Evolutionary conservation across 352 stramenopile genomes (phyloP), one percentile per base, ranked within the genome.

Genomic region (Phytophthora pini): DNA sequence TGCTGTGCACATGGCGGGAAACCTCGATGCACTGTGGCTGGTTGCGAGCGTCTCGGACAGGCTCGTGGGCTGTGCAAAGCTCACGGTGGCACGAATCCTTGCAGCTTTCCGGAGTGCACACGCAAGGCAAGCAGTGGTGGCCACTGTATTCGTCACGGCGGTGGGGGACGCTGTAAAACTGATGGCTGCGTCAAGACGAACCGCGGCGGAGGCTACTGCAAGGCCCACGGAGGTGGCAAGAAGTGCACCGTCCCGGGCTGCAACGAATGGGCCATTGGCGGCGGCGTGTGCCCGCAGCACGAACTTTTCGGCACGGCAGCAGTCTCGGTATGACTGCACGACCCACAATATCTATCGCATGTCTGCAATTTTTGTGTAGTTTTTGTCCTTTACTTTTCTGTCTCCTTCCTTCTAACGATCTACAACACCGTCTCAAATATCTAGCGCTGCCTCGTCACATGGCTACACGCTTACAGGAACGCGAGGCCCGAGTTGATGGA

Each of bases 401-500:
- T 39, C 39, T n/a, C 55, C 26, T 46, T 52, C 29, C 17, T 17
- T 67, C 44, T 55, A 62, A 47, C 12, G 5, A 34, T 8, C 31
- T 11, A 34, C 31, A 36, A 36, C 31, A 36, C 31, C 31, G 31
- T 36, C 31, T 36, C 31, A 34, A 34, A 34, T 1, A 34, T 11
- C 31, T 36, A 36, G 31, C 31, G 9, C 31, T 36, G 31, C 31
- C 31, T 36, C 31, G 31, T 36, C 31, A 36, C 31, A 36, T 36
- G 31, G 31, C 31, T 68, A 45, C 50, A 70, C 64, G 40, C 46
- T 69, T 87, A 94, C 72, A 94, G 68, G 68, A 90, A 92, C 41
- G 82, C 75, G 46, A 92, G 56, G 55, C 84, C 87, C 47, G 73
- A 90, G 76, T 95, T 95, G 79, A 95, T 95, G 43, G 87, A 84